phyloP scores from a whole-genome alignment of 164 flowering plant genomes.

The Santalum album region DNA sequence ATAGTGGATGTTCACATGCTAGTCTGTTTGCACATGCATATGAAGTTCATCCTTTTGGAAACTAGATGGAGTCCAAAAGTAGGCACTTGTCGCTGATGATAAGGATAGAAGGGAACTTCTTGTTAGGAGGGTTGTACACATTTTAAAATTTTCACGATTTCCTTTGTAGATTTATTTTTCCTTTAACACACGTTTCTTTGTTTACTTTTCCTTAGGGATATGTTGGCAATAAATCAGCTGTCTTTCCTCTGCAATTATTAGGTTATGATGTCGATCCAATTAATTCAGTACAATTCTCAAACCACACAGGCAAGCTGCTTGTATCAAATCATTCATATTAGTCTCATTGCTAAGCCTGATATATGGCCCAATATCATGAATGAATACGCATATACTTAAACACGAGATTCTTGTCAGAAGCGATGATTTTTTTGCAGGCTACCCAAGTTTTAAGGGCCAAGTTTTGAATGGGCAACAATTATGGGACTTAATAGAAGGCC shows the following conservation, averaged over 20 bases:
- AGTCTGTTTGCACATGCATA: too few relatives aligned
- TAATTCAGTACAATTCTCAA: slow-evolving; percentile 97
- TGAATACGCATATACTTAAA: too few relatives aligned
- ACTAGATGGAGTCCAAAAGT: too few relatives aligned
- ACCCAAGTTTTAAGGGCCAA: slow-evolving; percentile 97
- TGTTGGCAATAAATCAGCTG: slow-evolving; percentile 98
- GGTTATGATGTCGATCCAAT: slow-evolving; percentile 98
- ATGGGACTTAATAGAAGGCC: slow-evolving; percentile 89
- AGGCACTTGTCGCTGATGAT: too few relatives aligned
- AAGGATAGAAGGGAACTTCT: too few relatives aligned
- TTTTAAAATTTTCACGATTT: too few relatives aligned
- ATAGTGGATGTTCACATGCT: too few relatives aligned
- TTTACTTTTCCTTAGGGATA: slow-evolving; percentile 57
- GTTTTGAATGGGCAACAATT: slow-evolving; percentile 87
- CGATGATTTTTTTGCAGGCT: slow-evolving; percentile 50
- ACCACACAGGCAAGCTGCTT: slow-evolving; percentile 98
- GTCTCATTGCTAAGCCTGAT: too few relatives aligned
- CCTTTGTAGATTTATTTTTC: neutral
- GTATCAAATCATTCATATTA: slow-evolving; percentile 27
- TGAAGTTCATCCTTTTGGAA: too few relatives aligned
- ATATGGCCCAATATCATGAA: slow-evolving; percentile 10
- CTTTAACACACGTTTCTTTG: neutral
- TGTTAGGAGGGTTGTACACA: too few relatives aligned
- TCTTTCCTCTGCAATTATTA: slow-evolving; percentile 91
- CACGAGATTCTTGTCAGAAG: slow-evolving; percentile 9